Evolutionary conservation across 768 basidiomycete species (phyloP).

Genomic region (Boletus sp.): DNA sequence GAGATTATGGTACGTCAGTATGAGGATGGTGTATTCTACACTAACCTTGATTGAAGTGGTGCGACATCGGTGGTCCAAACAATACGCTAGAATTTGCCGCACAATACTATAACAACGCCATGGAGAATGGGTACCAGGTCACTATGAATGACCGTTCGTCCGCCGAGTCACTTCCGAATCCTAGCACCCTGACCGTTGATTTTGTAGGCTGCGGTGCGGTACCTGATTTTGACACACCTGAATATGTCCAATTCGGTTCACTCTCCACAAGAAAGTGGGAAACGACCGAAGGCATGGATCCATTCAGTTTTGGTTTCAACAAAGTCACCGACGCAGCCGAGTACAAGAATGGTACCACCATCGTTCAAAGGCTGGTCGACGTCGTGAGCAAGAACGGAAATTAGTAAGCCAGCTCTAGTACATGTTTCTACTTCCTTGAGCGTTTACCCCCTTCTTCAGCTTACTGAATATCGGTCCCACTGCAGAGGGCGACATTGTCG

Average conservation of each 20-base stretch:
- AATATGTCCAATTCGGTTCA: constrained; percentile 48
- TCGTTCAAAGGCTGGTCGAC: constrained; percentile 52
- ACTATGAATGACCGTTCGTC: constrained; percentile 43
- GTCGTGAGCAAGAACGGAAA: constrained; percentile 65
- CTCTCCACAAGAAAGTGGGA: constrained; percentile 54
- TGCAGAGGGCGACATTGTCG: constrained; percentile 52
- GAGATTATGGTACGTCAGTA: constrained; percentile 50
- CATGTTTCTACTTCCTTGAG: background rate
- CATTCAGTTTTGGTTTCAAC: constrained; percentile 49
- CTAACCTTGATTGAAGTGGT: constrained; percentile 41
- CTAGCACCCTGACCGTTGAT: background rate
- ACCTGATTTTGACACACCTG: constrained; percentile 57
- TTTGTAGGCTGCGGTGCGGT: constrained; percentile 45
- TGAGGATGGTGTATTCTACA: background rate
- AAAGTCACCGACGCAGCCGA: constrained; percentile 39
- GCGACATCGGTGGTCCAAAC: constrained; percentile 55
- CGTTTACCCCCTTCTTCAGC: constrained; percentile 24
- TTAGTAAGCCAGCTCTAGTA: constrained; percentile 37
- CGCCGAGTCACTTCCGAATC: background rate
- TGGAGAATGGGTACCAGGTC: constrained; percentile 43
- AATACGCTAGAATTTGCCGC: constrained; percentile 45
- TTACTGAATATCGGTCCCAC: constrained; percentile 54
- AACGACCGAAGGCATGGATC: constrained; percentile 58
- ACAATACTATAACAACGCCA: constrained; percentile 45
- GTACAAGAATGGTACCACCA: constrained; percentile 50